phyloP scores from a whole-genome alignment of 163 green algal genomes.

The Chloromonas sp. region DNA sequence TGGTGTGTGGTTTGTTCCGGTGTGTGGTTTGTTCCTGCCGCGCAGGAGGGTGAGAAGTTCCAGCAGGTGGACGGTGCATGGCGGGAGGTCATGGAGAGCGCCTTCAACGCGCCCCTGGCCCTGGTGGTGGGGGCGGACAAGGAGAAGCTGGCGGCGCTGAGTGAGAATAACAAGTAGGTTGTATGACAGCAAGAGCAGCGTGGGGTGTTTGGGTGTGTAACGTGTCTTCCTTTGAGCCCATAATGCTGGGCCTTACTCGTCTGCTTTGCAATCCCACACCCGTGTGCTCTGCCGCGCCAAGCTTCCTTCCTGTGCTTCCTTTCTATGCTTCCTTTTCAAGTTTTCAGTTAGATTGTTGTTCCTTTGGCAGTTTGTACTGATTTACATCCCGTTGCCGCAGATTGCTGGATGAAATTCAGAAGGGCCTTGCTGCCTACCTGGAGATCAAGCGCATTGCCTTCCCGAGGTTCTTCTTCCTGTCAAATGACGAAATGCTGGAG shows the following conservation, averaged over 20 bases:
- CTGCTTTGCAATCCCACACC: too few relatives aligned
- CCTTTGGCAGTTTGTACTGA: neutral
- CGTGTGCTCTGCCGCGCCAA: too few relatives aligned
- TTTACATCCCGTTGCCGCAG: neutral
- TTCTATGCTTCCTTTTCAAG: too few relatives aligned
- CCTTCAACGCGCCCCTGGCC: slow-evolving; percentile 27
- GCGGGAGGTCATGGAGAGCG: slow-evolving; percentile 60
- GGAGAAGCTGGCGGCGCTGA: slow-evolving; percentile 43
- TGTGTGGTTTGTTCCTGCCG: too few relatives aligned
- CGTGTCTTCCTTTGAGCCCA: too few relatives aligned
- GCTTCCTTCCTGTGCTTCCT: too few relatives aligned
- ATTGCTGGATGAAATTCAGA: neutral
- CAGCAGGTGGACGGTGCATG: slow-evolving; percentile 43
- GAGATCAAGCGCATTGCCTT: slow-evolving; percentile 72
- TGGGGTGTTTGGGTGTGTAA: too few relatives aligned
- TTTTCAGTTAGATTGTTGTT: too few relatives aligned
- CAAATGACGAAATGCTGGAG: slow-evolving; percentile 77
- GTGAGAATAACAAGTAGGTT: slow-evolving; percentile 24
- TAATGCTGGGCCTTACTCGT: too few relatives aligned
- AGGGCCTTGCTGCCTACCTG: slow-evolving; percentile 62
- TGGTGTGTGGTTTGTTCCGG: too few relatives aligned
- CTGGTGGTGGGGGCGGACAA: slow-evolving; percentile 45
- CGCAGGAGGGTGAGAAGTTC: slow-evolving; percentile 59
- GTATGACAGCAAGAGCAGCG: neutral
- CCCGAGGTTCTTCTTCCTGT: slow-evolving; percentile 65